A percentile compares a stretch with the other conserved stretches of the same genome.
Conservation (phyloP, 176 grass and related monocot species). For the Hordeum marinum region DNA sequence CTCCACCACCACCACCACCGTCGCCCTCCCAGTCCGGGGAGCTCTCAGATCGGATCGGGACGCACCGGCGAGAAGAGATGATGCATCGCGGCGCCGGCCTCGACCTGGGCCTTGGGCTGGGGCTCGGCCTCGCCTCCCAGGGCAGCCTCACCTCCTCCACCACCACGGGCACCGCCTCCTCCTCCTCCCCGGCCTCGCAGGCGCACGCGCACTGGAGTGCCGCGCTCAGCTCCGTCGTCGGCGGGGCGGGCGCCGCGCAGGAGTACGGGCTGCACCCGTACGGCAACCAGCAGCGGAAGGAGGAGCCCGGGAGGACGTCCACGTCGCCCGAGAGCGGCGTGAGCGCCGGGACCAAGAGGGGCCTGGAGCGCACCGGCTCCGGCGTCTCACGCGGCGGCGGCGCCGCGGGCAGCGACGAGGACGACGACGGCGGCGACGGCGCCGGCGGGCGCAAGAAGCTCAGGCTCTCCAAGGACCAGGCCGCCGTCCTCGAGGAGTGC, state of each 20-base stretch:
- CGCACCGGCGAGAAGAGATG: neutral
- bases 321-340: conserved; percentile 71
- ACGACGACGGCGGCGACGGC: conserved; percentile 62
- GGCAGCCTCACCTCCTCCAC: conserved; percentile 48
- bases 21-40: too few relatives aligned
- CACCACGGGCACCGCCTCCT: conserved; percentile 24
- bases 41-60: neutral
- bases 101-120: conserved; percentile 56
- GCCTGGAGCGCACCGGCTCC: conserved; percentile 42
- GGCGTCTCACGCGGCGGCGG: conserved; percentile 19
- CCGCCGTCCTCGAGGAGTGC: conserved; percentile 87
- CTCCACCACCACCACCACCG: too few relatives aligned
- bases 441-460: conserved; percentile 81
- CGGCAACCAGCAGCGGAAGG: too few relatives aligned
- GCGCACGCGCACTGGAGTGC: conserved; percentile 6
- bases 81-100: conserved; percentile 36
- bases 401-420: conserved; percentile 39
- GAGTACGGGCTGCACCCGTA: neutral
- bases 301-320: conserved; percentile 22
- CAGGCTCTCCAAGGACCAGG: conserved; percentile 82
- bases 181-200: neutral
- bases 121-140: conserved; percentile 53
- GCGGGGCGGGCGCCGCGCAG: neutral
- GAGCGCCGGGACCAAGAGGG: conserved; percentile 43
- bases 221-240: conserved; percentile 35